Evolutionary conservation across 495 filamentous ascomycete genomes (phyloP).

Genomic region (Aspergillus nanangensis): DNA sequence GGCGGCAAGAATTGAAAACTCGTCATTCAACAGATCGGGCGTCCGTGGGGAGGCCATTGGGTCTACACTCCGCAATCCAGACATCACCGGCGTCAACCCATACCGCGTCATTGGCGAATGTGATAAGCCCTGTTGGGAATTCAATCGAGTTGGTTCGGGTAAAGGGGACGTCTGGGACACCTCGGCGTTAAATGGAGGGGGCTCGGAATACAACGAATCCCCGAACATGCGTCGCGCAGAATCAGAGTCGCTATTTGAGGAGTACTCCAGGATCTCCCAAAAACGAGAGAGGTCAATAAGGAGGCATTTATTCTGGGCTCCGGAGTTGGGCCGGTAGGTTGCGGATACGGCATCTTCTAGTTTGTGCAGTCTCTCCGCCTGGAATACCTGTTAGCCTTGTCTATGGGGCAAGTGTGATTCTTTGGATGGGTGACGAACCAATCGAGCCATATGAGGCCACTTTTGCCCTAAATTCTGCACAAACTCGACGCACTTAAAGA

Average conservation of each 20-base stretch:
- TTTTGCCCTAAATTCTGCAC: slow-evolving; percentile 33
- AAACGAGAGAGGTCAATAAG: slow-evolving; percentile 46
- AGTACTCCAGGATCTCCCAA: slow-evolving; percentile 48
- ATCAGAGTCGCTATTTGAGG: slow-evolving; percentile 38
- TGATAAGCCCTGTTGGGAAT: slow-evolving; percentile 15
- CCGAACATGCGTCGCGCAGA: slow-evolving; percentile 40
- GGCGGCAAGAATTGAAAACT: slow-evolving; percentile 43
- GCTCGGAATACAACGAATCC: slow-evolving; percentile 28
- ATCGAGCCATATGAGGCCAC: slow-evolving; percentile 45
- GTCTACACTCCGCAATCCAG: slow-evolving; percentile 17
- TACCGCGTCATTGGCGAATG: slow-evolving; percentile 13
- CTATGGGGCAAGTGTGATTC: no score
- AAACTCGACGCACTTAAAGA: slow-evolving; percentile 43
- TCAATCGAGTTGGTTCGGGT: slow-evolving; percentile 39
- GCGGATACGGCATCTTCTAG: slow-evolving; percentile 43
- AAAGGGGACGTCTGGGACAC: slow-evolving; percentile 42
- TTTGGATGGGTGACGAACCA: slow-evolving; percentile 26
- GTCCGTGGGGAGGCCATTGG: slow-evolving; percentile 22
- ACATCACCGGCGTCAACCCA: slow-evolving; percentile 6
- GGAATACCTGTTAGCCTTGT: no score
- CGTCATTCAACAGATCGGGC: slow-evolving; percentile 36
- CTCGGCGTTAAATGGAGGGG: slow-evolving; percentile 22
- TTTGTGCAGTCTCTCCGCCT: slow-evolving; percentile 39
- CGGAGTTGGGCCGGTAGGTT: slow-evolving; percentile 36
- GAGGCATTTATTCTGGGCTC: slow-evolving; percentile 38